Base-by-base conservation (phyloP, 495 filamentous ascomycete species). In the Echria macrotheca region DNA sequence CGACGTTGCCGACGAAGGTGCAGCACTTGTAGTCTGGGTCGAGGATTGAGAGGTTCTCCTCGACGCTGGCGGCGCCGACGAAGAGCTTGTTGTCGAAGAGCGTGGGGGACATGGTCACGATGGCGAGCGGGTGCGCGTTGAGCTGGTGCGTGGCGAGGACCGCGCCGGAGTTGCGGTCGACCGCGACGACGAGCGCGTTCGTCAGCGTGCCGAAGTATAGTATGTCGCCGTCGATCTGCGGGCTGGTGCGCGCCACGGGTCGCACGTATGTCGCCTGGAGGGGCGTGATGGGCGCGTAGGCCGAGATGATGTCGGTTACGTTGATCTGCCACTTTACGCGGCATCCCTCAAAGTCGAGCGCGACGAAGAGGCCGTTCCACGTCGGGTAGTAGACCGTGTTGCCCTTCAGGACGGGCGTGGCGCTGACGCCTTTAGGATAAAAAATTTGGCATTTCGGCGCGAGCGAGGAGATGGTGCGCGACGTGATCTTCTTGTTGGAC, bases 361-460 rank as follows among this genome's bases (percentile, higher is more conserved):
- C 67, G 11, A 64, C 57, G 47, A 68, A 60, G 1, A 55, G 52
- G 40, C 64, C 68, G 46, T 61, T 56, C 60, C 62, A 69, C 11
- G 65, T 68, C 10, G 68, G 68, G 44, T 65, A 71, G 44, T 67
- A 71, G 28, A 52, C 66, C 2, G 53, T 53, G 37, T 60, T 44
- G 21, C 43, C 52, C 15, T 15, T 7, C 2, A 64, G 50, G 1
- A 59, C 52, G 3, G 68, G 64, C 21, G 68, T 60, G 3, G 66
- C 57, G 46, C 60, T 66, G 28, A 63, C 55, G 1, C 67, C 65
- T n/a, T 42, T 23, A 1, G 32, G 22, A 15, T 54, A 58, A 18
- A 18, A 6, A 11, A 62, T 19, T 8, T 44, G 47, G 57, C 61
- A 65, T 4, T 53, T 28, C 40, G 39, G 12, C 11, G 44, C 25